Percentiles rank a stretch among this genome's conserved stretches.
Conservation (phyloP, 805 yeast species). For the Lachancea meyersii region DNA sequence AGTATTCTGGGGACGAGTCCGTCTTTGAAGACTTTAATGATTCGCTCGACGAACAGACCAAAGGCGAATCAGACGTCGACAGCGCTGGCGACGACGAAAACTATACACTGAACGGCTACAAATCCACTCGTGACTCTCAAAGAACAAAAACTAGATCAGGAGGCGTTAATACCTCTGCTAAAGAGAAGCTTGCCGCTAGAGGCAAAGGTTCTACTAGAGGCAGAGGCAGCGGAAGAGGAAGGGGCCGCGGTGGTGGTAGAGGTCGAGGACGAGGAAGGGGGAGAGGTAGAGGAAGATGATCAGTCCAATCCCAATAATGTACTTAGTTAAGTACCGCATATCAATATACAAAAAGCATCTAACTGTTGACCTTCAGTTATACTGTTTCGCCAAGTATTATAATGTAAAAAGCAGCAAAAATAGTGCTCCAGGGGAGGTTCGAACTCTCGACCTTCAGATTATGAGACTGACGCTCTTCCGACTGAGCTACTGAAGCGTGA, state of each 20-base stretch:
- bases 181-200: not conserved
- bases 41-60: conserved; percentile 8
- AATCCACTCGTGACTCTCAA: not conserved
- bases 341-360: no score
- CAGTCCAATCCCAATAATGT: not conserved
- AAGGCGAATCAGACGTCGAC: conserved; percentile 9
- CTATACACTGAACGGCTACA: conserved; percentile 2
- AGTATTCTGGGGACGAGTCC: conserved; percentile 11
- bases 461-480: conserved; percentile 55
- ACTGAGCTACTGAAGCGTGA: conserved; percentile 47
- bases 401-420: conserved; percentile 13
- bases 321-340: not conserved
- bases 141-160: not conserved
- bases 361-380: not conserved
- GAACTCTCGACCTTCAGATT: conserved; percentile 53
- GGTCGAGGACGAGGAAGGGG: conserved; percentile 4
- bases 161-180: not conserved
- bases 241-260: conserved; percentile 3
- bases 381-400: not conserved
- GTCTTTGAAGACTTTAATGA: conserved; percentile 9
- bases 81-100: conserved; percentile 3
- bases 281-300: not conserved
- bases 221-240: not conserved
- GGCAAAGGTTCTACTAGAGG: not conserved
- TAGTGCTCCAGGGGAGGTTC: conserved; percentile 46